Conservation (phyloP, 2,329 filamentous ascomycete species). For the Ceratocystis smalleyi region DNA sequence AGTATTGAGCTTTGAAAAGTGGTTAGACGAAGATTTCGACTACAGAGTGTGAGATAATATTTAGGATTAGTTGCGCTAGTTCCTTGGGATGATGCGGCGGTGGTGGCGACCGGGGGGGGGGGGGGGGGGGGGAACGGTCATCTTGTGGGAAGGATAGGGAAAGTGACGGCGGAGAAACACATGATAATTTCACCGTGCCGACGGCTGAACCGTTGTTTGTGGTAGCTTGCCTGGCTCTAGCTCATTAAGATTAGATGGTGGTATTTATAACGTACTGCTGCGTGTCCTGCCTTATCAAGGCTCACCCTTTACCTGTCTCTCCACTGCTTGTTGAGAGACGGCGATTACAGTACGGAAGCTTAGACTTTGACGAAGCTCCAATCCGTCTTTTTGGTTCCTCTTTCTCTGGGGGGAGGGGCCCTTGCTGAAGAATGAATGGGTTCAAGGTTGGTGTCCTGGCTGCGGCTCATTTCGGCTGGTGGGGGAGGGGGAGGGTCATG, state of each 20-base stretch:
- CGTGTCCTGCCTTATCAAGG: too few species aligned
- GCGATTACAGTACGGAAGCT: too few species aligned
- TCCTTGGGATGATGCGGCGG: background rate
- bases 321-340: too few species aligned
- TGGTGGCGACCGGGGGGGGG: background rate
- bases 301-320: too few species aligned
- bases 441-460: background rate
- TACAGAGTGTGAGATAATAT: constrained; percentile 23
- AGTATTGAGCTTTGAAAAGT: constrained; percentile 85
- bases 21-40: constrained; percentile 49
- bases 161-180: background rate
- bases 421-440: background rate
- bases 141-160: background rate
- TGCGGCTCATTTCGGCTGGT: background rate
- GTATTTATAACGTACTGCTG: too few species aligned
- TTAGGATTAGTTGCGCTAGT: background rate
- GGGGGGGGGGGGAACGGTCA: background rate
- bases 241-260: too few species aligned
- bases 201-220: too few species aligned
- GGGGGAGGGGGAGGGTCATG: background rate
- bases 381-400: background rate
- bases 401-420: background rate
- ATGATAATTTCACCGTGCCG: background rate
- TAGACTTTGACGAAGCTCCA: background rate
- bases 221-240: too few species aligned